Percentiles rank a stretch among this genome's conserved stretches.
phyloP scores from a whole-genome alignment of 305 asterid species.

The Euphrasia arctica region DNA sequence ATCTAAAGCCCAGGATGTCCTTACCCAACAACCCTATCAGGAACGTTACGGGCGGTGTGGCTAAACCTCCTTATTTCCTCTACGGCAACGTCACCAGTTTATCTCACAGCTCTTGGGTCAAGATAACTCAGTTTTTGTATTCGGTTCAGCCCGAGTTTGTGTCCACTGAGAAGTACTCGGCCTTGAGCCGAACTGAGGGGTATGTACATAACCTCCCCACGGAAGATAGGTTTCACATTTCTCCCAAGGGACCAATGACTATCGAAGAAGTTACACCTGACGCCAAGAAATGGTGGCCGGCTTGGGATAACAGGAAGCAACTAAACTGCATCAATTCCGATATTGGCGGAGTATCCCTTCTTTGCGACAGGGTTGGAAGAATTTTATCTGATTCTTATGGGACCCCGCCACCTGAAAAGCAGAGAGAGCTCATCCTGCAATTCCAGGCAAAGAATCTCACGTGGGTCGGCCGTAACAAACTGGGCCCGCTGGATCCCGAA shows the following conservation, averaged over 20 bases:
- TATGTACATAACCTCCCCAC: constrained; percentile 87
- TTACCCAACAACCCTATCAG: constrained; percentile 42
- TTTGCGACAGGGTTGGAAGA: constrained; percentile 59
- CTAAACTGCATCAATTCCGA: constrained; percentile 47
- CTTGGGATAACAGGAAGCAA: constrained; percentile 86
- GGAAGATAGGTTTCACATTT: constrained; percentile 54
- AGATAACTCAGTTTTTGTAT: constrained; percentile 66
- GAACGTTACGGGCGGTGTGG: constrained; percentile 42
- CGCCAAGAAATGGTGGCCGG: constrained; percentile 73
- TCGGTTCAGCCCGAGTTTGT: constrained; percentile 71
- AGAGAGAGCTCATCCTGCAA: constrained; percentile 55
- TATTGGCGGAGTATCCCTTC: constrained; percentile 32
- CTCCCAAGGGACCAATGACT: constrained; percentile 68
- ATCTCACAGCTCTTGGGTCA: constrained; percentile 63
- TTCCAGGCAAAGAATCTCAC: constrained; percentile 52
- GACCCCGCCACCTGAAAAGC: constrained; percentile 41
- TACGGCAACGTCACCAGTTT: constrained; percentile 56
- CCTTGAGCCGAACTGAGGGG: constrained; percentile 75
- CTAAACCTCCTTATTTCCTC: constrained; percentile 76
- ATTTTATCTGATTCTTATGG: constrained; percentile 46
- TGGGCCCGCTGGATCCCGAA: constrained; percentile 61
- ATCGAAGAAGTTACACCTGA: constrained; percentile 66
- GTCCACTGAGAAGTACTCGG: constrained; percentile 51
- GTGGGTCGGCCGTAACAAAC: constrained; percentile 57
- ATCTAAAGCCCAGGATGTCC: constrained; percentile 35